Base-by-base conservation (phyloP, 2,329 filamentous ascomycete species). In the Venturia effusa region DNA sequence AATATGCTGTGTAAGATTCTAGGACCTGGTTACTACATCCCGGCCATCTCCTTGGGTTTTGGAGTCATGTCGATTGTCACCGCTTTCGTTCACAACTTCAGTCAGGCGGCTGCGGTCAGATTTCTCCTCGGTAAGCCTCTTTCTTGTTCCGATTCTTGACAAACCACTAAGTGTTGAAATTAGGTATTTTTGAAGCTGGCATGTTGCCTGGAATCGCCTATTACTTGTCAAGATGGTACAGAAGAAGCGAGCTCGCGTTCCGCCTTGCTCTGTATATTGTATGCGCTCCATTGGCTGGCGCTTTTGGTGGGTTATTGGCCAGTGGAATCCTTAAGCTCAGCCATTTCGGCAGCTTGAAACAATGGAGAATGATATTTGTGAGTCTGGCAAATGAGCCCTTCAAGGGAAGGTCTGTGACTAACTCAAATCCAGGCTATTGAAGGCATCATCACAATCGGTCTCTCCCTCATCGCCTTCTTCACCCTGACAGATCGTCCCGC, bases 161-260 rank as follows among this genome's bases (percentile, higher is more conserved):
- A 17, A n/a, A 15, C 10, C 8, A 13, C 40, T 60, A 60, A 60
- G 4, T 1, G 13, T 27, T 4, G 5, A 2, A n/a, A n/a, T n/a
- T n/a, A 60, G 59, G 61, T 5, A 73, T 88, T 13, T 89, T 90
- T 65, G 88, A 92, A 73, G 85, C 88, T 0, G 88, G 88, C 8
- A 85, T 91, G 82, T 73, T 90, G 63, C 88, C 88, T 0, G 88
- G 88, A 0, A 88, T 89, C 48, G 86, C 87, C 0, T 91, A 90
- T 73, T 90, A 90, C 68, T 75, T 90, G 40, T 62, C 61, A 32
- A 32, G 61, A 60, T 60, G 59, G 87, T 90, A 90, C 68, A 79
- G 86, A n/a, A 79, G 85, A 39, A 81, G 81, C 61, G 88, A 91
- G 72, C 76, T 90, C 6, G 81, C 84, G 0, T 89, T 89, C 71